Evolutionary conservation across 2,329 filamentous ascomycete genomes (phyloP).

Genomic region (Leptographium procerum): DNA sequence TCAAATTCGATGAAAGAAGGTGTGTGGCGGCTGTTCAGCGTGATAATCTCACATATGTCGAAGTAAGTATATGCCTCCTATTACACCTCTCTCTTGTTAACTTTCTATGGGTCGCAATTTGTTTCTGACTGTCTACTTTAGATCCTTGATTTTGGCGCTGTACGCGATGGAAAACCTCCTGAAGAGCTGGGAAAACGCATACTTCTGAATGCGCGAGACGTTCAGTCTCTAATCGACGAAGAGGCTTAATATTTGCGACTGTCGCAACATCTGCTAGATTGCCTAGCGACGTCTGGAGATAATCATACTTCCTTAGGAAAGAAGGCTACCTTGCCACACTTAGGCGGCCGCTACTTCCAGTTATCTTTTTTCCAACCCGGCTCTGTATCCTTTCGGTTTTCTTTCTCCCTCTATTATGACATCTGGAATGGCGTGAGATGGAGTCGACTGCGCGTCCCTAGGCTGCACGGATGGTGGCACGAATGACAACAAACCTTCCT

Average conservation of each 20-base stretch:
- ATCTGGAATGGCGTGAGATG: neutral
- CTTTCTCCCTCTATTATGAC: neutral
- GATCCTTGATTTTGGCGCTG: constrained; percentile 95
- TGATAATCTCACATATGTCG: constrained; percentile 85
- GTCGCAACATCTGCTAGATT: neutral
- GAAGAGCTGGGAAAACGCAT: constrained; percentile 72
- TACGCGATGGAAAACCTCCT: constrained; percentile 71
- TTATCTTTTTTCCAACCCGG: neutral
- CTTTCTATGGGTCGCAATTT: constrained; percentile 3
- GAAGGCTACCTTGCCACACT: no score
- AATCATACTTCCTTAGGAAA: no score
- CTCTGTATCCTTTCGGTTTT: neutral
- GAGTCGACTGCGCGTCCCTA: neutral
- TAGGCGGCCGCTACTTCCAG: no score
- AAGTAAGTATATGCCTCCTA: constrained; percentile 48
- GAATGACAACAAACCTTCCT: neutral
- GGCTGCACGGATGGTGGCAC: neutral
- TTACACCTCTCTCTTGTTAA: neutral
- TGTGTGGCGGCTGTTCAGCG: constrained; percentile 96
- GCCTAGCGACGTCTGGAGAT: neutral
- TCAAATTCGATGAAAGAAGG: constrained; percentile 89
- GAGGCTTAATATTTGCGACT: constrained; percentile 18
- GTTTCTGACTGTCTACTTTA: constrained; percentile 28
- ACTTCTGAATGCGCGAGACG: constrained; percentile 46
- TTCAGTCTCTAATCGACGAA: constrained; percentile 38